Evolutionary conservation across 169 alveolate genomes (phyloP).

Genomic region (Besnoitia besnoiti): DNA sequence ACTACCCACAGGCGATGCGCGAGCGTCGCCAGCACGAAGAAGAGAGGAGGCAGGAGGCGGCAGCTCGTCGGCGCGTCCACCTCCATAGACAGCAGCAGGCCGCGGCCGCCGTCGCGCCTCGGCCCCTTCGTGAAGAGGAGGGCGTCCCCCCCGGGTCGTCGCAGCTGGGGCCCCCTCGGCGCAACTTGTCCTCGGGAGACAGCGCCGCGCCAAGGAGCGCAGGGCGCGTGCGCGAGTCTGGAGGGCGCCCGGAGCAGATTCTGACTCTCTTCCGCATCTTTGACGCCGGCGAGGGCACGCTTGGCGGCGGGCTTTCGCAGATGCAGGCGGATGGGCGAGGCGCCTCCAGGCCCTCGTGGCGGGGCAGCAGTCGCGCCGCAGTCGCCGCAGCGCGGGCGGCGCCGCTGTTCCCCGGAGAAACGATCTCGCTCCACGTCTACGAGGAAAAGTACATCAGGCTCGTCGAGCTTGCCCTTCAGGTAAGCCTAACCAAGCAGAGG

Average conservation of each 20-base stretch:
- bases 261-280: background rate
- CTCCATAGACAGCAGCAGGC: conserved; percentile 11
- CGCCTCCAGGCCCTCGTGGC: background rate
- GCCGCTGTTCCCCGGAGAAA: conserved; percentile 47
- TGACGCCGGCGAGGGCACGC: background rate
- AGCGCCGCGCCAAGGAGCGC: too few species aligned
- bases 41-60: conserved; percentile 37
- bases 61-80: conserved; percentile 16
- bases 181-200: too few species aligned
- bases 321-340: background rate
- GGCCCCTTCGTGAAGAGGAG: background rate
- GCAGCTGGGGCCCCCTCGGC: background rate
- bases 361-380: background rate
- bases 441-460: conserved; percentile 34
- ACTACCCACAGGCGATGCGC: conserved; percentile 37
- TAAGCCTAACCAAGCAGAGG: too few species aligned
- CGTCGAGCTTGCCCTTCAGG: conserved; percentile 37
- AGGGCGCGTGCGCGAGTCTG: background rate
- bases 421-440: conserved; percentile 31
- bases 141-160: background rate
- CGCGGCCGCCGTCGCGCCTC: too few species aligned
- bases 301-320: too few species aligned
- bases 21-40: background rate
- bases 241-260: background rate
- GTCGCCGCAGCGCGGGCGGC: background rate